Evolutionary conservation across 2,329 filamentous ascomycete genomes (phyloP), one percentile per base, ranked within the genome.

Genomic region (Cadophora sp.): DNA sequence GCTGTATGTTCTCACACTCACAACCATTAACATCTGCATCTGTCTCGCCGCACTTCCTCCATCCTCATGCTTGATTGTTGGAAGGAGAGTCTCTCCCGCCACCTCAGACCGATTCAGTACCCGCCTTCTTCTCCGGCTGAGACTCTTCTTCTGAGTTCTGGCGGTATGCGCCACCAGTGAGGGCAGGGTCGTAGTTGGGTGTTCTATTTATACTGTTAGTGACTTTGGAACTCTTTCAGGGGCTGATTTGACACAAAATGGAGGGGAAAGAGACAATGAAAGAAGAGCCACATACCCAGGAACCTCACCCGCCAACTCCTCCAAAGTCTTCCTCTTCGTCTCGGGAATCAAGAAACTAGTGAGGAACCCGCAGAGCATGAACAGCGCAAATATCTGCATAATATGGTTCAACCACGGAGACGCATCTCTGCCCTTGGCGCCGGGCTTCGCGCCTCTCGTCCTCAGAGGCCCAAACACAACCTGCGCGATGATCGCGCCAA

Each of bases 341-440:
- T 94, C 92, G 0, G 91, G 91, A 31, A 94, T 90, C 37, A 95
- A 80, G 3, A 94, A 80, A 0, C 89, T 89, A 1, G 88, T 88
- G 60, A 92, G 80, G 64, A 87, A 84, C 58, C 92, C 92, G 53
- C 86, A 84, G 4, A 95, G 83, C 92, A 94, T 95, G 82, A 95
- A 94, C 9, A 92, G 83, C 0, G 91, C 91, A 78, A 92, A 94
- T 56, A 94, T 91, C 78, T 93, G 84, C 82, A 95, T 89, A 59
- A 95, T 86, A 66, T 91, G 88, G 77, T 92, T 86, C 66, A 94
- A 84, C 86, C 90, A 92, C 0, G 85, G 84, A 1, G 80, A 66
- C 4, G 73, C 71, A 58, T 65, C 71, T 0, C 56, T 51, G 11
- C 74, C 73, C 9, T 68, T 75, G 2, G 73, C 73, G 6, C 71